These are phyloP conservation scores for Ophiocordyceps australis DNA, from an alignment of 2,329 filamentous ascomycete species.

Conservation along the genomic window DNA sequence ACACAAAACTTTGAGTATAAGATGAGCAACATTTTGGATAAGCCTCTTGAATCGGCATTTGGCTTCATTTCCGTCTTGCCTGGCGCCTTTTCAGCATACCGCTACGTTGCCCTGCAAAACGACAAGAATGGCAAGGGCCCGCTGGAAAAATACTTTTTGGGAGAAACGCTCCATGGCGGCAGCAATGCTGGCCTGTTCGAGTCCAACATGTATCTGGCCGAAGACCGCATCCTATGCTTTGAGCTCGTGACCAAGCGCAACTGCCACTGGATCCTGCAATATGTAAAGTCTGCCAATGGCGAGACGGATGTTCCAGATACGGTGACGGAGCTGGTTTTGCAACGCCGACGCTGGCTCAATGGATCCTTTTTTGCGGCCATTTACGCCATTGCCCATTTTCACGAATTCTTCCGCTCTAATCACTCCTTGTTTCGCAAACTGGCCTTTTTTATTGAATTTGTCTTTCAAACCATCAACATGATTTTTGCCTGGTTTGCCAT, in stretches of 20 bases:
- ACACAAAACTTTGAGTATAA: conserved; percentile 99
- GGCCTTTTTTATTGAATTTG: conserved; percentile 81
- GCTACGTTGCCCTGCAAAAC: conserved; percentile 86
- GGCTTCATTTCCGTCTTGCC: conserved; percentile 95
- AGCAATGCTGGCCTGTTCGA: conserved; percentile 91
- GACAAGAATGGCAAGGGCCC: conserved; percentile 90
- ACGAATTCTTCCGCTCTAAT: conserved; percentile 86
- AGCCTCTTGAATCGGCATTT: conserved; percentile 91
- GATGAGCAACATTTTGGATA: conserved; percentile 98
- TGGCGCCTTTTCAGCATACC: conserved; percentile 95
- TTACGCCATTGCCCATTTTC: conserved; percentile 87
- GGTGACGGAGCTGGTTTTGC: conserved; percentile 87
- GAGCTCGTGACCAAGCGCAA: conserved; percentile 95
- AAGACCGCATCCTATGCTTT: conserved; percentile 97
- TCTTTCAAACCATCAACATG: conserved; percentile 92
- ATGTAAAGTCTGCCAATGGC: conserved; percentile 92
- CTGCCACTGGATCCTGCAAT: conserved; percentile 93
- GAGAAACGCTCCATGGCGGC: conserved; percentile 87
- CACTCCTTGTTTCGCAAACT: conserved; percentile 78
- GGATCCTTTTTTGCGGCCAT: conserved; percentile 96
- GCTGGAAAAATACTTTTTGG: conserved; percentile 89
- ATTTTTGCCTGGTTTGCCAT: conserved; percentile 98
- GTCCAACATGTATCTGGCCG: conserved; percentile 97
- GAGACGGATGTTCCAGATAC: conserved; percentile 94
- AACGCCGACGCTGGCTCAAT: conserved; percentile 93